Evolutionary conservation across 2,329 filamentous ascomycete genomes (phyloP), one percentile per base, ranked within the genome.

Genomic region (Penicillium digitatum): DNA sequence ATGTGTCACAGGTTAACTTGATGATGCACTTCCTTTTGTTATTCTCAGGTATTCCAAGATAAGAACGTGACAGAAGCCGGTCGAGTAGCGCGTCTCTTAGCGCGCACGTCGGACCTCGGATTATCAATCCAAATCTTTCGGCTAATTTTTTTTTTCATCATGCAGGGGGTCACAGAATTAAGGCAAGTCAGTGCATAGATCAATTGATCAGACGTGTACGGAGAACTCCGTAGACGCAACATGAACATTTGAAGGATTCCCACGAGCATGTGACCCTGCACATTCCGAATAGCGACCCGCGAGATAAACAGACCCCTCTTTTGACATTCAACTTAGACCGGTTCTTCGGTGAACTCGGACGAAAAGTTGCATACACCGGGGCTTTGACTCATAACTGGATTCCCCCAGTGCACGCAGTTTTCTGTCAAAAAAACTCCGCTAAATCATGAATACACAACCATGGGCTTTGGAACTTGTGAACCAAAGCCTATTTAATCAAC

Each of bases 41-140:
- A 29, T 37, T 24, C 14, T 10, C 16, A 3, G 34, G 24, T 5
- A 29, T 22, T 20, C 29, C 20, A 39, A 20, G 50, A 34, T 47
- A 39, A 52, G 50, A 52, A 52, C 16, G 42, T 26, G 50, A 52
- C 40, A 40, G 50, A 52, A 48, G 10, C 31, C 48, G n/a, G 31
- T 20, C 20, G 49, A 47, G 32, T 38, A 18, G 26, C 39, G 26
- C 18, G 43, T 31, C 27, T 31, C 26, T 18, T 50, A 50, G 48
- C 48, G 48, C 16, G 48, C 40, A 46, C 22, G 12, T 34, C 29
- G 38, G 37, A 43, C 34, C 34, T 52, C 50, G 42, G 34, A 48
- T 47, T 39, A 39, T 48, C 50, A 37, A 52, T 47, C 35, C 34
- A 38, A 22, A 31, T 10, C 29, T 22, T 29, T 24, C 43, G 14